Evolutionary conservation across 164 flowering plant genomes (phyloP).

Genomic region (Aristolochia fimbriata): DNA sequence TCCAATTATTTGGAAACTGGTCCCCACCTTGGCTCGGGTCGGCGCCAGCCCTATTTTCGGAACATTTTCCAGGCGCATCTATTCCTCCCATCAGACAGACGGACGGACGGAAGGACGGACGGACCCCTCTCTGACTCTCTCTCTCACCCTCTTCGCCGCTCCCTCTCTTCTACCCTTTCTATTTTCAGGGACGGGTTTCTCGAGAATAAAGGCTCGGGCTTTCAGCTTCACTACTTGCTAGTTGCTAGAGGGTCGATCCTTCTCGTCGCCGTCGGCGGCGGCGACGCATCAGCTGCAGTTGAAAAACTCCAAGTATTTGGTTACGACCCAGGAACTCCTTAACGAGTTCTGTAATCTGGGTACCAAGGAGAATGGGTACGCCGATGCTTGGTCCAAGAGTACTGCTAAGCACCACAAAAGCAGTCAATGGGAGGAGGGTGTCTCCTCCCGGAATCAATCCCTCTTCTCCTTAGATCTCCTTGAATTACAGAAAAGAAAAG

Average conservation of each 20-base stretch:
- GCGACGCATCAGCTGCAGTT: no score
- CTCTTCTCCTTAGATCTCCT: conserved; percentile 44
- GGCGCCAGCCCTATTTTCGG: conserved; percentile 32
- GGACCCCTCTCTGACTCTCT: no score
- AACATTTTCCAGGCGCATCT: conserved; percentile 26
- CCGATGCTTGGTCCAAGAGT: conserved; percentile 19
- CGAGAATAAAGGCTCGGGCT: conserved; percentile 20
- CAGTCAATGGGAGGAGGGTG: conserved; percentile 27
- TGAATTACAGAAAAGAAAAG: conserved; percentile 77
- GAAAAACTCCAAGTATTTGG: conserved; percentile 63
- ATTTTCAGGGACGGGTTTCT: conserved; percentile 23
- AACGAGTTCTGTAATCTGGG: conserved; percentile 80
- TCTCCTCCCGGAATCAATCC: conserved; percentile 17
- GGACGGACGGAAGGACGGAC: no score
- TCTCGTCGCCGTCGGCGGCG: no score
- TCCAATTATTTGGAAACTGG: conserved; percentile 24
- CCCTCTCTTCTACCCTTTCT: conserved; percentile 7
- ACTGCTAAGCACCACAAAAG: conserved; percentile 16
- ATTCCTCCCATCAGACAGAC: no score
- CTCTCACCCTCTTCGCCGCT: conserved; percentile 7
- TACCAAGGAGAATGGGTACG: conserved; percentile 13
- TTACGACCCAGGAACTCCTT: conserved; percentile 70
- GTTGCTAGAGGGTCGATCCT: neutral
- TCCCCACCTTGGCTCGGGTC: conserved; percentile 40
- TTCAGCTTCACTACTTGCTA: conserved; percentile 13